Base-by-base conservation (phyloP, 1,284 basidiomycete genomes). In the Golubevia sp. region DNA sequence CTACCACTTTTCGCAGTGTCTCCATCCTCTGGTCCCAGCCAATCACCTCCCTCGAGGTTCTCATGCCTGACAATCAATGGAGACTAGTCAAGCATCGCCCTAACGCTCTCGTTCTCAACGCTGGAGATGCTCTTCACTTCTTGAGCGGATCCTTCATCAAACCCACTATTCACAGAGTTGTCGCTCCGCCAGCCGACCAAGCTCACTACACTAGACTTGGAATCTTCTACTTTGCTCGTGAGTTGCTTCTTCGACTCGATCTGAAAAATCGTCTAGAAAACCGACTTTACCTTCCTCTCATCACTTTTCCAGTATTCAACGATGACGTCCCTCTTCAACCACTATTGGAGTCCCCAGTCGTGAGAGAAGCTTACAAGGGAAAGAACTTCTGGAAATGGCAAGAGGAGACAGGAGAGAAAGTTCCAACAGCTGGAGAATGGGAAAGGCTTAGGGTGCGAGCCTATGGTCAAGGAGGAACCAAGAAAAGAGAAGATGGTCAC, bases 1-100 rank as follows among this genome's bases (percentile, higher is more conserved):
- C 30, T 11, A 5, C 30, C 5, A 34, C 30, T 11, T 34, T 11
- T 11, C 11, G 4, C 30, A 34, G 73, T 26, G 85, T 85, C 49
- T 84, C 83, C 21, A 77, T 85, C 55, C 81, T 86, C 49, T 86
- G 85, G 80, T 81, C 76, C 1, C 84, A 85, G 58, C 85, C 85
- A 2, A 84, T 86, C 66, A 84, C 84, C 0, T 82, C 79, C 20
- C 76, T 86, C 18, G 84, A 86, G 62, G 85, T 86, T 60, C 81
- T 85, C 63, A 84, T 83, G 66, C 76, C 76, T 0, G 84, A 85
- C 58, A 82, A 85, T 59, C 27, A 76, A 59, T 86, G 85, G 85
- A 66, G 79, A 24, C 78, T 85, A 21, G 85, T 84, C 18, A 83
- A 84, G 49, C 84, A 86, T 75, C 68, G 70, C 24, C 68, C 72